Conservation (phyloP, 2,329 filamentous ascomycete genomes). For the Davidsoniella eucalypti region DNA sequence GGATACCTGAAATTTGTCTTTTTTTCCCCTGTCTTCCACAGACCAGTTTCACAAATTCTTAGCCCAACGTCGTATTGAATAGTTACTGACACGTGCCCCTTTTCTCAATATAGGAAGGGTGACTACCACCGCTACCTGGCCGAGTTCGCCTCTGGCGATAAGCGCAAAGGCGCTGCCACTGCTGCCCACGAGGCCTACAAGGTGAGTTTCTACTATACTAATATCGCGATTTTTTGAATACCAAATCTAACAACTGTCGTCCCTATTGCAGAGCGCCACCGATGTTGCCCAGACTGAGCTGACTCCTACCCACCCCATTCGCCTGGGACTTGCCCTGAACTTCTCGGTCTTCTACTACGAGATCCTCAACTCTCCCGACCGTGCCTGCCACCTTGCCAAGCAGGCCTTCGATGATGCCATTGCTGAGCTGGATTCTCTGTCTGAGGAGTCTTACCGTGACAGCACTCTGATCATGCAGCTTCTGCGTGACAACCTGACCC, state of each 20-base stretch:
- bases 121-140: conserved; percentile 93
- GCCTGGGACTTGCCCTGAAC: conserved; percentile 92
- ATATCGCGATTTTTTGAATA: background rate
- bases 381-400: conserved; percentile 96
- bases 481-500: conserved; percentile 91
- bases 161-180: conserved; percentile 75
- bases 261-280: conserved; percentile 61
- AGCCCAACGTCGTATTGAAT: background rate
- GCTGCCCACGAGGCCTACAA: conserved; percentile 94
- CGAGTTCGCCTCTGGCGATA: conserved; percentile 84
- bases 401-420: conserved; percentile 98
- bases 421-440: conserved; percentile 94
- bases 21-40: too few relatives aligned
- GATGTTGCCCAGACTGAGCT: conserved; percentile 96
- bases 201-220: conserved; percentile 34
- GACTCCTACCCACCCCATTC: conserved; percentile 93
- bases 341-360: conserved; percentile 99
- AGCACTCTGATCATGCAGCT: conserved; percentile 99
- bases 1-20: too few relatives aligned
- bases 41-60: background rate
- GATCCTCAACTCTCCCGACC: conserved; percentile 95
- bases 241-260: conserved; percentile 7
- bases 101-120: conserved; percentile 55
- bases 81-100: conserved; percentile 2
- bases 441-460: conserved; percentile 96